Evolutionary conservation across 345 rosid genomes (phyloP).

Genomic region (Microcos paniculata): DNA sequence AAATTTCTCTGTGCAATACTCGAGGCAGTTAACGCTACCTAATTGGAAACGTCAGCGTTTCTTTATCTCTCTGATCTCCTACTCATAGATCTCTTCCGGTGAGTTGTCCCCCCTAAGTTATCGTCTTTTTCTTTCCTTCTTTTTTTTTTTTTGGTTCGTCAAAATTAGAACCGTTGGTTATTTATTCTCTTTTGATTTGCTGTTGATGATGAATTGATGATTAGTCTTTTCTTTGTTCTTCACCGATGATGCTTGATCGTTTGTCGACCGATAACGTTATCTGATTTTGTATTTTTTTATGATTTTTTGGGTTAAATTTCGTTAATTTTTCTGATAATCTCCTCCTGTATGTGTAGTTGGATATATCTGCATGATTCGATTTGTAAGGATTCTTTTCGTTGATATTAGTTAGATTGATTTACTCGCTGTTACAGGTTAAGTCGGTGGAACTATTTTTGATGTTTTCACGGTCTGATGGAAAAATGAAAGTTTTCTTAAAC

Average conservation of each 20-base stretch:
- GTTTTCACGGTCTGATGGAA: neutral
- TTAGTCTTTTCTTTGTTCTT: neutral
- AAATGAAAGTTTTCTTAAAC: neutral
- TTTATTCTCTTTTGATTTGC: neutral
- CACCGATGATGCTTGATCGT: neutral
- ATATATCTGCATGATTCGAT: neutral
- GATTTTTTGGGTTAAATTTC: neutral
- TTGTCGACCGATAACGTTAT: neutral
- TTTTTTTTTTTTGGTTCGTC: neutral
- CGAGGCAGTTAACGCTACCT: slow-evolving; percentile 21
- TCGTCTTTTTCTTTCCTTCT: neutral
- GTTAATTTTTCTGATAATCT: neutral
- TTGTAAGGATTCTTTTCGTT: neutral
- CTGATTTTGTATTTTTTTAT: neutral
- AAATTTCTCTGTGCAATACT: neutral
- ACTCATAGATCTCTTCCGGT: slow-evolving; percentile 30
- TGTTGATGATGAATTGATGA: neutral
- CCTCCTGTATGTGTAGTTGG: neutral
- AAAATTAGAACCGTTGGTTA: slow-evolving; percentile 8
- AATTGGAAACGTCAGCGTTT: slow-evolving; percentile 17
- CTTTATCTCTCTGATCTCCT: neutral
- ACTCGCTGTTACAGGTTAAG: neutral
- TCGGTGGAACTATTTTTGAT: neutral
- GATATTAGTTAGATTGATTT: neutral
- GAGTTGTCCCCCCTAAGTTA: slow-evolving; percentile 14